Base-by-base conservation (phyloP, 2,329 filamentous ascomycete species). In the Beauveria brongniartii region DNA sequence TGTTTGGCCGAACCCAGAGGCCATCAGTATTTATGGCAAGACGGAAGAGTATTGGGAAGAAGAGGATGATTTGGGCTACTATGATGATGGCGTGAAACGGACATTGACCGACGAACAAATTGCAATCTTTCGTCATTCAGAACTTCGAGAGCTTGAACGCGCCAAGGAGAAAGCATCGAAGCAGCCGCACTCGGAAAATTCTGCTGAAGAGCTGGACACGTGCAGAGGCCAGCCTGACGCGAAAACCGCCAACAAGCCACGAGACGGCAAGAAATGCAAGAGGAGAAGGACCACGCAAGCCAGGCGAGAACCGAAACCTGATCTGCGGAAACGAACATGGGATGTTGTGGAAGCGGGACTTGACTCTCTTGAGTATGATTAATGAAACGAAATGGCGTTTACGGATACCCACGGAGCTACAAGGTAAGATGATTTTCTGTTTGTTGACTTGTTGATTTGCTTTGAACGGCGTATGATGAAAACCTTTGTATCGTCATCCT, bases 41-140 rank as follows among this genome's bases (percentile, higher is more conserved):
- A 64, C 63, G n/a, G 65, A 68, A 30, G 66, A 70, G 22, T 65
- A 72, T 3, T 72, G 67, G 66, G 61, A 63, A 4, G 79, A 81
- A 30, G 84, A 86, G 28, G 88, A 90, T 69, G 84, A 77, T 1
- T 78, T 97, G 18, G 93, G 92, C 20, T 93, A 91, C 73, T 97
- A 97, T 67, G 74, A 83, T 1, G 92, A 97, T 69, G 92, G 93
- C 3, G 84, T 86, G 63, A 94, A 94, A 71, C 88, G 93, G 46
- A 96, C 92, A 20, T 79, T 97, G 67, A 97, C 92, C 10, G 90
- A 97, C 69, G 90, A 92, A 67, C 90, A 97, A 76, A 91, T 97
- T 66, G 84, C 85, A 58, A 93, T 96, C 63, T 97, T 97, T 71
- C 83, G 92, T 63, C 91, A 95, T 70, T 93, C 90, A 2, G 93